Evolutionary conservation across 1,139 yeast genomes (phyloP), one percentile per base, ranked within the genome.

Genomic region (Geotrichum phurueaensis): DNA sequence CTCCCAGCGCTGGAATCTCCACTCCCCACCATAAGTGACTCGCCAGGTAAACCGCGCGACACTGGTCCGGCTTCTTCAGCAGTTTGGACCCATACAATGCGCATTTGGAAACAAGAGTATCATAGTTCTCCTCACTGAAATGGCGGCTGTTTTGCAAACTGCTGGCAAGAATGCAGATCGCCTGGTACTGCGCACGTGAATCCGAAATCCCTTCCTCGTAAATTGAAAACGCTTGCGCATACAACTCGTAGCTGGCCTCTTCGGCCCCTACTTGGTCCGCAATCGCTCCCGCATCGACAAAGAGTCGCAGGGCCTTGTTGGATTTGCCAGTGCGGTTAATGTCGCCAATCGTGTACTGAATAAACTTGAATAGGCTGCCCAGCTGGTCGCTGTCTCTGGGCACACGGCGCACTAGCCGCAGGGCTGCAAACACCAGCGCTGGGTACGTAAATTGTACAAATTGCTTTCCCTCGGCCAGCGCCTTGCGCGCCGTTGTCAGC

Each of bases 11-110:
- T 22, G 82, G 76, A 51, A 79, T 75, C 66, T 87, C 92, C 23
- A 86, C 69, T 73, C 94, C 88, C 95, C 96, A 90, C 97, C 97
- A 94, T 58, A 94, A 76, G 73, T 94, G 97, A 2, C 96, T 86
- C 59, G 97, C 92, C 59, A 84, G 76, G 70, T 88, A 89, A 7
- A 94, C 95, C 0, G 96, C 86, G 23, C 97, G 83, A 71, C 98
- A 92, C 73, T 92, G 99, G 70, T 92, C 98, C 47, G 94, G 94
- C 72, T 92, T 94, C 72, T 89, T 90, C 70, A 94, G 79, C 62
- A 94, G 78, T 71, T 89, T 89, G 9, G 96, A 89, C 1, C 96
- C 96, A 70, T 91, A 89, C 55, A 92, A 76, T 0, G 97, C 90
- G 61, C 92, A 81, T 71, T 92, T 87, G 27, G 96, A 88, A 55